These are phyloP conservation scores for Plicaturopsis crispa DNA, from an alignment of 768 basidiomycete genomes.

Conservation along the genomic window DNA sequence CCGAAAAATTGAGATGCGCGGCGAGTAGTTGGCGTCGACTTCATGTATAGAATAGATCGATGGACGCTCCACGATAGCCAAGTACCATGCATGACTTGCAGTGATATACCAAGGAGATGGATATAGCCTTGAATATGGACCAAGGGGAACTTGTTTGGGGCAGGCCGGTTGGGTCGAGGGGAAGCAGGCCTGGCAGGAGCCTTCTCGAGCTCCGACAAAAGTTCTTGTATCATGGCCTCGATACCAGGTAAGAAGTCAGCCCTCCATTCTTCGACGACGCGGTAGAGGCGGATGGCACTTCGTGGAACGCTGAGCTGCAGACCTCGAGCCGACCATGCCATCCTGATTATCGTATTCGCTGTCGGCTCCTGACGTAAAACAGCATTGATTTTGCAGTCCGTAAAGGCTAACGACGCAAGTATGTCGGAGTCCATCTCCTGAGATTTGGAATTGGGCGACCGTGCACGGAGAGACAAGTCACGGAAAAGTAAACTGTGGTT, in stretches of 20 bases:
- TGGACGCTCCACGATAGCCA: constrained; percentile 75
- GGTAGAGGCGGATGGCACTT: constrained; percentile 72
- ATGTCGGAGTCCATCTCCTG: constrained; percentile 41
- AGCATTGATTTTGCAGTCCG: constrained; percentile 35
- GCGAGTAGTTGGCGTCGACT: constrained; percentile 25
- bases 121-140: constrained; percentile 50
- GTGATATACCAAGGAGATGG: constrained; percentile 43
- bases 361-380: constrained; percentile 39
- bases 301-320: constrained; percentile 63
- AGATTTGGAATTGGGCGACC: constrained; percentile 34
- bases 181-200: constrained; percentile 28
- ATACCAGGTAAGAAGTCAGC: constrained; percentile 72
- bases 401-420: constrained; percentile 52
- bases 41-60: constrained; percentile 39
- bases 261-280: constrained; percentile 78
- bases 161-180: constrained; percentile 16
- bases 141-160: constrained; percentile 10
- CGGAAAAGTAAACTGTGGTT: constrained; percentile 42
- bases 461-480: constrained; percentile 51
- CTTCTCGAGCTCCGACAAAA: constrained; percentile 57
- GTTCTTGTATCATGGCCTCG: constrained; percentile 54
- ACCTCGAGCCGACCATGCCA: constrained; percentile 35
- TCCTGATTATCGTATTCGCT: constrained; percentile 29
- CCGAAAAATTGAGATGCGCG: constrained; percentile 46
- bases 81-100: constrained; percentile 84